These are phyloP conservation scores for Avena eriantha DNA, from an alignment of 176 grass and related monocot genomes.

Conservation along the genomic window DNA sequence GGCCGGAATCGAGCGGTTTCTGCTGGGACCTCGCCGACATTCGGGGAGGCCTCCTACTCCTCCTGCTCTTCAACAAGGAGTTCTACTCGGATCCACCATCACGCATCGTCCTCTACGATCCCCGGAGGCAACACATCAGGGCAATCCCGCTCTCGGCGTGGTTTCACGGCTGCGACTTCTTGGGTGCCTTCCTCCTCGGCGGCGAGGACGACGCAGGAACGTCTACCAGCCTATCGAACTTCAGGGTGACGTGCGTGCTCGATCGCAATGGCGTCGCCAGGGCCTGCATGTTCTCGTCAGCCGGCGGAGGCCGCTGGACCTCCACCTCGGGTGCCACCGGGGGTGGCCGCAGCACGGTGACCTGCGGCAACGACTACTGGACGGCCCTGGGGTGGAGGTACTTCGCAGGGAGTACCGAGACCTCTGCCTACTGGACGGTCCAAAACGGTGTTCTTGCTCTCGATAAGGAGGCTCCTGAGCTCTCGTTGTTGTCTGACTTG, in stretches of 20 bases:
- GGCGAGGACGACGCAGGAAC: not conserved
- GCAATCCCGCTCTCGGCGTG: not conserved
- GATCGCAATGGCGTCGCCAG: not conserved
- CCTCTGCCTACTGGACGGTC: not conserved
- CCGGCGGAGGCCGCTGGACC: not conserved
- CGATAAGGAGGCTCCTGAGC: not conserved
- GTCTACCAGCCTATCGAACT: not conserved
- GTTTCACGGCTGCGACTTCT: not conserved
- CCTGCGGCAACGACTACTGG: not conserved
- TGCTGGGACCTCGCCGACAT: constrained; percentile 1
- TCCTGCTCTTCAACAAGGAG: not conserved
- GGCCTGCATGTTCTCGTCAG: not conserved
- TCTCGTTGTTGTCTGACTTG: not conserved
- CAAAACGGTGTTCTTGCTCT: not conserved
- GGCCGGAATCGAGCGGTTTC: not conserved
- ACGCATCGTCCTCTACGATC: not conserved
- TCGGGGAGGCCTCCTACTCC: not conserved
- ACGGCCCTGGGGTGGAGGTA: not conserved
- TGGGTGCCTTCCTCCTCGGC: not conserved
- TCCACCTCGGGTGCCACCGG: not conserved
- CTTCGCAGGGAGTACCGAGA: not conserved
- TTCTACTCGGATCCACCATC: not conserved
- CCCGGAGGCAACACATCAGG: not conserved
- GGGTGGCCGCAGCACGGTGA: not conserved
- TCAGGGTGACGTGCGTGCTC: not conserved